Evolutionary conservation across 2,329 filamentous ascomycete species (phyloP).

Genomic region (Xylaria multiplex): DNA sequence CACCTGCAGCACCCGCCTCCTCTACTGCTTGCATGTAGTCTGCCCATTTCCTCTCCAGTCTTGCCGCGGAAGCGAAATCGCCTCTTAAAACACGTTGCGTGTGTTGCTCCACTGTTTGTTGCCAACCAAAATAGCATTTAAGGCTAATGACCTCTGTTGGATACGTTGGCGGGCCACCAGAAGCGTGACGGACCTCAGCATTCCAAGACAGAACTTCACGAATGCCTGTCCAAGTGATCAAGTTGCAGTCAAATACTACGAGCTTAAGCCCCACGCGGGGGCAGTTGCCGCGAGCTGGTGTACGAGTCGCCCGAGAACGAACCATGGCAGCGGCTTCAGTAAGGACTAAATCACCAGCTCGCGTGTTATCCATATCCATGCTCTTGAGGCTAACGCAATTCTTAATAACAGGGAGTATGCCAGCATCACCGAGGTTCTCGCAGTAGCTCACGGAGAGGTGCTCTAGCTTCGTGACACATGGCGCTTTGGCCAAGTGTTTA

Average conservation of each 20-base stretch:
- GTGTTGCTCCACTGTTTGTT: constrained; percentile 94
- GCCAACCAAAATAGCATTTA: constrained; percentile 95
- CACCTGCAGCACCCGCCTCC: constrained; percentile 77
- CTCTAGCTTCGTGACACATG: constrained; percentile 75
- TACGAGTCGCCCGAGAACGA: constrained; percentile 66
- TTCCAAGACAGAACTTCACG: constrained; percentile 88
- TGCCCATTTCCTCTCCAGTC: constrained; percentile 91
- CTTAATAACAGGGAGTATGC: constrained; percentile 85
- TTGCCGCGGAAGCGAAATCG: constrained; percentile 76
- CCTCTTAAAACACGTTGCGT: constrained; percentile 84
- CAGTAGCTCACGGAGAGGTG: constrained; percentile 93
- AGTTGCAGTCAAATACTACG: constrained; percentile 89
- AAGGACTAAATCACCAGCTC: constrained; percentile 85
- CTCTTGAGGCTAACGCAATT: constrained; percentile 74
- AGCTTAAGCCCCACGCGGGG: constrained; percentile 75
- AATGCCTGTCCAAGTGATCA: constrained; percentile 92
- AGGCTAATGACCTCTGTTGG: constrained; percentile 83
- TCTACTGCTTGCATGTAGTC: constrained; percentile 94
- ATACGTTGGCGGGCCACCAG: constrained; percentile 60
- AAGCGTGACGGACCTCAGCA: constrained; percentile 71
- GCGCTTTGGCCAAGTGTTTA: constrained; percentile 77
- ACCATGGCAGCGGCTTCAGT: constrained; percentile 87
- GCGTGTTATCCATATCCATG: constrained; percentile 92
- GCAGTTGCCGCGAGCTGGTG: constrained; percentile 51
- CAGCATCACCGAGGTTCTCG: constrained; percentile 82